Conservation (phyloP, 768 basidiomycete genomes). For the Amanita brunnescens region DNA sequence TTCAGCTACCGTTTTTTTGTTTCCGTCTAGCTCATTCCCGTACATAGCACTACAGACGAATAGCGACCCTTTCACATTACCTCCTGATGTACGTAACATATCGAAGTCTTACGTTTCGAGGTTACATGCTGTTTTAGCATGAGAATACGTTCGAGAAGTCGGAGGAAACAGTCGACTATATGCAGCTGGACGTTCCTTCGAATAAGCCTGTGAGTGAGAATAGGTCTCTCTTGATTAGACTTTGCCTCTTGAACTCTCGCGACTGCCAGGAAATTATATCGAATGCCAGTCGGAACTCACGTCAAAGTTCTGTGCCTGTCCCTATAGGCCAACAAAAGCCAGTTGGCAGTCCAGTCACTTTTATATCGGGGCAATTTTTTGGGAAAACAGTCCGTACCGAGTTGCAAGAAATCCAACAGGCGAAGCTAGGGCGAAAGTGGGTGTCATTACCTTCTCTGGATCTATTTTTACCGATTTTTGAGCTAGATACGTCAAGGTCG, state of each 20-base stretch:
- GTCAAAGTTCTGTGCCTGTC: slow-evolving; percentile 21
- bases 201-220: no score
- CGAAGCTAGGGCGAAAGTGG: slow-evolving; percentile 60
- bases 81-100: no score
- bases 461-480: not conserved
- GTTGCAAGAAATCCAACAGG: slow-evolving; percentile 55
- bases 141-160: no score
- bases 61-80: no score
- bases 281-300: slow-evolving; percentile 20
- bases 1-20: no score
- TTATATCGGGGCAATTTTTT: slow-evolving; percentile 45
- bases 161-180: no score
- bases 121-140: no score
- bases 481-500: slow-evolving; percentile 46
- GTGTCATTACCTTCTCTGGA: slow-evolving; percentile 10
- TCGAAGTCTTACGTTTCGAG: no score
- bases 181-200: no score
- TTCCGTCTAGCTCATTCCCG: no score
- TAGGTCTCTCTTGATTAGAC: no score
- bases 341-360: slow-evolving; percentile 35
- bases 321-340: slow-evolving; percentile 13
- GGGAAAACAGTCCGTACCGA: slow-evolving; percentile 40
- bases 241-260: slow-evolving; percentile 1
- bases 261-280: not conserved
- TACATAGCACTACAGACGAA: no score